These are phyloP conservation scores for Rhododendron ovatum DNA, from an alignment of 148 eudicot genomes.

Conservation along the genomic window DNA sequence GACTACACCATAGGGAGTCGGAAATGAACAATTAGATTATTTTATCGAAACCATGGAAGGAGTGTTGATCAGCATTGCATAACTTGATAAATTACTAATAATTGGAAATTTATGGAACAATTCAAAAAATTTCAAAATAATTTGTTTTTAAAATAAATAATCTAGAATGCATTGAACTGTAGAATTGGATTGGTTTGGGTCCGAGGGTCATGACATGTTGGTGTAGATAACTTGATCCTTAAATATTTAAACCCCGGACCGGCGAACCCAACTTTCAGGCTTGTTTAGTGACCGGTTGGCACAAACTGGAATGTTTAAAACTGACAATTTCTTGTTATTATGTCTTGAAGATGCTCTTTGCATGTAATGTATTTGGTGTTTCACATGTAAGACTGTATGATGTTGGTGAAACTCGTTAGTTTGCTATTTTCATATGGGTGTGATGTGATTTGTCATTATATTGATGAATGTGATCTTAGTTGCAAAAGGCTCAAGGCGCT, in stretches of 20 bases:
- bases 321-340: no score
- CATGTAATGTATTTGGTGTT: neutral
- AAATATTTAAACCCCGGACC: no score
- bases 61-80: neutral
- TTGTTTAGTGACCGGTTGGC: no score
- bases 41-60: neutral
- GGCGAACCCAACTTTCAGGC: no score
- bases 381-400: neutral
- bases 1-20: neutral
- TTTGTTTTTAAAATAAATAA: neutral
- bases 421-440: neutral
- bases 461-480: neutral
- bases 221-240: neutral
- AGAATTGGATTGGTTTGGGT: neutral
- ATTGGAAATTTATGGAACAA: neutral
- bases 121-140: neutral
- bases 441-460: neutral
- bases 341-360: neutral
- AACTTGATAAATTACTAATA: neutral
- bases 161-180: neutral
- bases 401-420: neutral
- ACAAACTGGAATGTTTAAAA: no score
- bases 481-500: neutral
- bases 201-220: neutral
- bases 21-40: neutral